Evolutionary conservation across 1,139 yeast genomes (phyloP), one percentile per base, ranked within the genome.

Genomic region (Debaryomyces nepalensis): DNA sequence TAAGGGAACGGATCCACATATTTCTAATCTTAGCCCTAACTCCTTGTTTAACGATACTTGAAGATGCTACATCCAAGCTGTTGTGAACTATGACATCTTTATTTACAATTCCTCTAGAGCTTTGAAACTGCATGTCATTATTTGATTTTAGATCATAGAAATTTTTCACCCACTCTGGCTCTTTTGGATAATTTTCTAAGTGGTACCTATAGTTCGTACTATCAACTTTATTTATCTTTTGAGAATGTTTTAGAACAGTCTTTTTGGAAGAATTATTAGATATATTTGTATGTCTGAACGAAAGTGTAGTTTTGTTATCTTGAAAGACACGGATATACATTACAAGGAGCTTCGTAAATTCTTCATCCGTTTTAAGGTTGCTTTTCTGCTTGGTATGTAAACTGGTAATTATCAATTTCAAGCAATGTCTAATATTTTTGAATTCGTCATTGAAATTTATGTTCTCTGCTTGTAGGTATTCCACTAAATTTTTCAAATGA

Each of bases 81-180:
- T 29, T 8, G 5, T 29, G n/a, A 29, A 19, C n/a, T 29, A 10
- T 5, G 21, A 16, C 14, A 10, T 29, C 32, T 4, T 29, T 29
- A 29, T 29, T 16, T 29, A 29, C 14, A 29, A 29, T 29, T 12
- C 18, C 22, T 12, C 20, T 32, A 23, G 24, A 19, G 20, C n/a
- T 20, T 20, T 32, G 24, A 22, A 32, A 20, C 20, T 20, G 26
- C 11, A 18, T 18, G 16, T 35, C 38, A 8, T 11, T 19, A 21
- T 37, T 19, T 24, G 16, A 24, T 11, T 26, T 40, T 24, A n/a
- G 20, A 11, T 37, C 38, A 14, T 33, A 40, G 26, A 45, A 45
- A 15, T 30, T 34, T 21, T 33, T 42, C 8, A 45, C 41, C 48
- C 48, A 45, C 16, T 42, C 46, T 1, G 48, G 48, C 19, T 45